Conservation (phyloP, 1,139 yeast genomes). For the Debaryomycetaceae sp. region DNA sequence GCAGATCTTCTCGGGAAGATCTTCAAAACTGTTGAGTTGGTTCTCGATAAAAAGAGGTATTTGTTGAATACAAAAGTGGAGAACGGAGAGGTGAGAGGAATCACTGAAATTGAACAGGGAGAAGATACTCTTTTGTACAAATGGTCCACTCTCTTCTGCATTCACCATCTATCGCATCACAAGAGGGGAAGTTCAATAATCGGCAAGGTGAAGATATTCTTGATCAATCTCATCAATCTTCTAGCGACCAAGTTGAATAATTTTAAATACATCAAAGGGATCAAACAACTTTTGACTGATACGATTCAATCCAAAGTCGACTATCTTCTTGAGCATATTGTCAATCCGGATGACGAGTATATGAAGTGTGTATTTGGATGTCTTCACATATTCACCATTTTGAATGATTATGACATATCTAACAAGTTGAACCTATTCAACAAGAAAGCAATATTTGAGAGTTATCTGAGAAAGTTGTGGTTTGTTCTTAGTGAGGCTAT, state of each 20-base stretch:
- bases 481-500: constrained; percentile 17
- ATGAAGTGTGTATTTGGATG: constrained; percentile 10
- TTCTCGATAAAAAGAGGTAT: constrained; percentile 26
- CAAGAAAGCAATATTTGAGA: constrained; percentile 29
- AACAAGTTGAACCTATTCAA: constrained; percentile 23
- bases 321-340: constrained; percentile 8
- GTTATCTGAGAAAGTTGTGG: constrained; percentile 33
- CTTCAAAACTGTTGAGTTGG: constrained; percentile 25
- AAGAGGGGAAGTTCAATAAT: constrained; percentile 12
- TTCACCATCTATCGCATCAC: constrained; percentile 21
- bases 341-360: neutral
- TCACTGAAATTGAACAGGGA: constrained; percentile 1
- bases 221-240: constrained; percentile 30
- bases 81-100: constrained; percentile 6
- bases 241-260: constrained; percentile 28
- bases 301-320: constrained; percentile 11
- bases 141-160: constrained; percentile 30
- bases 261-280: constrained; percentile 19
- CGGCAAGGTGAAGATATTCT: constrained; percentile 25
- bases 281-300: constrained; percentile 14
- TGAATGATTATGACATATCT: constrained; percentile 37
- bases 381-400: constrained; percentile 31
- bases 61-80: constrained; percentile 20
- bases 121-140: constrained; percentile 18
- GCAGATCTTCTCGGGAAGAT: constrained; percentile 16